These are phyloP conservation scores for Alternaria triticimaculans DNA, from an alignment of 2,329 filamentous ascomycete species.

Conservation along the genomic window DNA sequence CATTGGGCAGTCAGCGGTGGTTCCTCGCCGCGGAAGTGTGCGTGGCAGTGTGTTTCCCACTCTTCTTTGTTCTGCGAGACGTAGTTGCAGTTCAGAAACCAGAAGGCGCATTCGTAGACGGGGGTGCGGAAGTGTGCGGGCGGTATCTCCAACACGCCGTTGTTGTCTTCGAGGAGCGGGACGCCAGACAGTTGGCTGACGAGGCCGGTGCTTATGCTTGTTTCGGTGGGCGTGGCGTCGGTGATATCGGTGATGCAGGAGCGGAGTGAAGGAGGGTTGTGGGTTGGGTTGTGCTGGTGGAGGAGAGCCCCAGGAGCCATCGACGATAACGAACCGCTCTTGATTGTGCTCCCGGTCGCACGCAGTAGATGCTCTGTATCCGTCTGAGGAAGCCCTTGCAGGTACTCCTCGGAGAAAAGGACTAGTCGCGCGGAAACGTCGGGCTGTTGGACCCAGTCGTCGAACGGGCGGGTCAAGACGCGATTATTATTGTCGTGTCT, in stretches of 20 bases:
- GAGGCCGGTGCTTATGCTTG: constrained; percentile 35
- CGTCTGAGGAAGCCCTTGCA: constrained; percentile 18
- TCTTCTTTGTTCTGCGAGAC: constrained; percentile 26
- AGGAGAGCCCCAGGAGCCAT: constrained; percentile 40
- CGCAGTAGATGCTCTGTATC: constrained; percentile 17
- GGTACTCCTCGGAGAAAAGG: constrained; percentile 18
- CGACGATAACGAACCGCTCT: constrained; percentile 38
- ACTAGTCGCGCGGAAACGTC: constrained; percentile 38
- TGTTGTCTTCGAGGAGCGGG: constrained; percentile 33
- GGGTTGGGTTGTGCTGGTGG: constrained; percentile 32
- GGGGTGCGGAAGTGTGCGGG: constrained; percentile 12
- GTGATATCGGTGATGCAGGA: constrained; percentile 30
- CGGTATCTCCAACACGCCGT: constrained; percentile 36
- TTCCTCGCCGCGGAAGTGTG: constrained; percentile 43
- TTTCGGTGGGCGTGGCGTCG: constrained; percentile 34
- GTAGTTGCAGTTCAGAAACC: constrained; percentile 42
- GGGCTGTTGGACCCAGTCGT: constrained; percentile 34
- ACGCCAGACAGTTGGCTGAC: constrained; percentile 29
- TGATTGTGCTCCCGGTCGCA: constrained; percentile 13
- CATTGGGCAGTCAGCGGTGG: constrained; percentile 40
- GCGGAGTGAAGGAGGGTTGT: constrained; percentile 32
- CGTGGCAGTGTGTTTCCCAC: constrained; percentile 41
- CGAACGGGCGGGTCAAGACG: constrained; percentile 25
- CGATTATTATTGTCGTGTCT: constrained; percentile 31
- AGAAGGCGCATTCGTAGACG: constrained; percentile 42